Evolutionary conservation across 2,329 filamentous ascomycete species (phyloP), one percentile per base, ranked within the genome.

Genomic region (Penicillium sp.): DNA sequence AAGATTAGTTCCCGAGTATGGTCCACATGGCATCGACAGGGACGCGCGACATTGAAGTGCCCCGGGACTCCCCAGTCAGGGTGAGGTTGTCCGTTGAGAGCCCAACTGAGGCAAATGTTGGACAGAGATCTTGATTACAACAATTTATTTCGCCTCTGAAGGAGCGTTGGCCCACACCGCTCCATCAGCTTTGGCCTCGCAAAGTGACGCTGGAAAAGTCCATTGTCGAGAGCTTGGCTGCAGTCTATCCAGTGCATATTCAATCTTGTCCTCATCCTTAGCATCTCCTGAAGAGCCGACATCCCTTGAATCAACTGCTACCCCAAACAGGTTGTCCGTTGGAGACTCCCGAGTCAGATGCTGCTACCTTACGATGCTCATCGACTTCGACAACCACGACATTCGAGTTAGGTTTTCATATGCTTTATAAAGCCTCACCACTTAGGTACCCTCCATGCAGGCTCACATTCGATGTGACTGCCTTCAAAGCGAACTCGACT

Each of bases 11-110:
- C 28, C 38, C 38, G 35, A 38, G 42, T 11, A 25, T 39, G 34
- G n/a, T 43, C 59, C 59, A 64, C 58, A 60, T 63, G 60, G 56
- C 56, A 55, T 37, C 43, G n/a, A 59, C 63, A 57, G 45, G 45
- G 54, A 20, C 3, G 14, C 22, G 22, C 14, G 12, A 28, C 15
- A 28, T 45, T 5, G 22, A 28, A 28, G 22, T 15, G 14, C 8
- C 8, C 22, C 25, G 8, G 43, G 43, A 11, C 25, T 47, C 14
- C 42, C 22, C 25, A 28, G 22, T n/a, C 15, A 14, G 7, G 15
- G 15, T 15, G 7, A 6, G 22, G 5, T 15, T 47, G 25, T 17
- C 31, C 22, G 14, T 47, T 47, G 6, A 47, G 14, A 31, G 15
- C n/a, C 43, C 25, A 47, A 17, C 43, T n/a, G 6, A 11, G 25